Percentiles rank a stretch among this genome's conserved stretches.
Conservation (phyloP, 2,329 filamentous ascomycete species). For the Clarireedia monteithiana region DNA sequence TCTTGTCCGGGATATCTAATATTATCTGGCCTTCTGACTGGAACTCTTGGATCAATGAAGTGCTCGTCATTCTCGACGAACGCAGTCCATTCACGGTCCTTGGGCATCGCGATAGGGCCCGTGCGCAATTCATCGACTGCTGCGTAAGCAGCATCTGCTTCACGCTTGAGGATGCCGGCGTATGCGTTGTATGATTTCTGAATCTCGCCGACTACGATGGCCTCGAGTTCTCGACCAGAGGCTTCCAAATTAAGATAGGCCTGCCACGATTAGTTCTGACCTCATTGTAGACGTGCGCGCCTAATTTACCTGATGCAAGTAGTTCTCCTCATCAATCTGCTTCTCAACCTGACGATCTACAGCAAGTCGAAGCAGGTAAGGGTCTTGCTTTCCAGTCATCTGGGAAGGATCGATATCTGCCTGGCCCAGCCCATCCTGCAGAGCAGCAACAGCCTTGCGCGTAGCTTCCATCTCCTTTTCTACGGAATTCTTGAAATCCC, state of each 20-base stretch:
- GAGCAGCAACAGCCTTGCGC: conserved; percentile 64
- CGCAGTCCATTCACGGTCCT: conserved; percentile 82
- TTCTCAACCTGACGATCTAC: conserved; percentile 88
- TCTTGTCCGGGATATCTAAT: conserved; percentile 90
- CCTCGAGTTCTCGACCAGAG: conserved; percentile 89
- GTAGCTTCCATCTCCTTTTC: conserved; percentile 91
- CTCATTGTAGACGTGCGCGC: conserved; percentile 1
- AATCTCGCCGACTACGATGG: conserved; percentile 93
- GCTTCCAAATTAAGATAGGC: conserved; percentile 91
- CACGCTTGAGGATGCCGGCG: conserved; percentile 82
- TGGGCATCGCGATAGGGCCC: conserved; percentile 86
- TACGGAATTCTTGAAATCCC: conserved; percentile 95
- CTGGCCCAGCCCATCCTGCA: conserved; percentile 76
- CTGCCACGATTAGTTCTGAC: conserved; percentile 36
- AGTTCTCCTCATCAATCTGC: conserved; percentile 96
- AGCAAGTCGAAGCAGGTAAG: conserved; percentile 75
- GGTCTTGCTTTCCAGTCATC: conserved; percentile 81
- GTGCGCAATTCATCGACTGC: conserved; percentile 73
- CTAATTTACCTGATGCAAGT: conserved; percentile 71
- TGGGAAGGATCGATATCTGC: conserved; percentile 69
- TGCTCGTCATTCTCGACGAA: conserved; percentile 73
- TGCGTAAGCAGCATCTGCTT: conserved; percentile 73
- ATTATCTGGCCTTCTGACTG: conserved; percentile 68
- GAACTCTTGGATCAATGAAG: conserved; percentile 77
- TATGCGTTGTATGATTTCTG: conserved; percentile 97